Evolutionary conservation across 1,139 yeast genomes (phyloP), one percentile per base, ranked within the genome.

Genomic region (Petasospora fabianii): DNA sequence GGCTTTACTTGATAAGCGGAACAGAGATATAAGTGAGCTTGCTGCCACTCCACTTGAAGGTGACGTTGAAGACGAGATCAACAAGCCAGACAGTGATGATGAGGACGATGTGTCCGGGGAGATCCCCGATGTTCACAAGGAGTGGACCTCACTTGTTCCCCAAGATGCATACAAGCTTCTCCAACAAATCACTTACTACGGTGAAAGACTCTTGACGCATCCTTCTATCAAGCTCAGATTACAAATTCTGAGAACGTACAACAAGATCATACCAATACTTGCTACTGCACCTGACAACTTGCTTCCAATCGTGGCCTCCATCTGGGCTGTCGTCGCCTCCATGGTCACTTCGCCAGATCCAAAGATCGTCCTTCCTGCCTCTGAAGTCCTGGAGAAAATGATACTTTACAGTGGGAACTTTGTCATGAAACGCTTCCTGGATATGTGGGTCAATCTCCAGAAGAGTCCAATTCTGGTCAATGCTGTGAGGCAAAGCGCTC

Each of bases 181-280:
- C 0, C 75, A 80, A 38, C 75, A 76, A 42, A 77, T 92, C 9
- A 69, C 79, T 41, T 73, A 69, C 11, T 86, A 87, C 54, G 82
- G 94, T 3, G 82, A 85, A 42, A 62, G 84, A 42, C 68, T 87
- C 36, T 60, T 87, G 27, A 77, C 87, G 3, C 94, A 86, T 49
- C 77, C 77, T 1, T 81, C 95, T 0, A 59, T 69, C 6, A 60
- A 68, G 3, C 61, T 90, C 22, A 73, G 77, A 36, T 56, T 73
- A 10, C 80, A 76, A 43, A 71, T 87, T 7, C 58, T 88, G 34
- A 66, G 61, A 20, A 69, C 85, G 0, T 60, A 82, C 27, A 55
- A 61, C 4, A 59, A 65, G 14, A 62, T 77, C 0, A 62, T 82
- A 26, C 87, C 90, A 0, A 56, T 86, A 27, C 63, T 92, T 32